Evolutionary conservation across 2,329 filamentous ascomycete species (phyloP).

Genomic region (Pyrenophora graminea): DNA sequence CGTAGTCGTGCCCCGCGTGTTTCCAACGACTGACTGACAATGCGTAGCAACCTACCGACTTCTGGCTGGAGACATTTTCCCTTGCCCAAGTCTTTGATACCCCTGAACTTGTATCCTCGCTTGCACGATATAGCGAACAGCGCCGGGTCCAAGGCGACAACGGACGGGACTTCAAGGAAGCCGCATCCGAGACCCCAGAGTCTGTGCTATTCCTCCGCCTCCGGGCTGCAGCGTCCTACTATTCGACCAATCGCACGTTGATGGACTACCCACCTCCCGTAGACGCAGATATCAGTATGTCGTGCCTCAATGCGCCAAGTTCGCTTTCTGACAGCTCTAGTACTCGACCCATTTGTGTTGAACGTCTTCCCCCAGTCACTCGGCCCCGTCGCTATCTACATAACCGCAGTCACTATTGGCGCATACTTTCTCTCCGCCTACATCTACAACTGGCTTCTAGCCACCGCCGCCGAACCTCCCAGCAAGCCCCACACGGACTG

Average conservation of each 20-base stretch:
- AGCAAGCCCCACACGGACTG: conserved; percentile 42
- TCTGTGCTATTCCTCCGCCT: conserved; percentile 75
- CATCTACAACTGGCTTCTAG: conserved; percentile 44
- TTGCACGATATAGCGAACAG: conserved; percentile 64
- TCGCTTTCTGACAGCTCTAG: conserved; percentile 42
- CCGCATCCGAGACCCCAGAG: conserved; percentile 23
- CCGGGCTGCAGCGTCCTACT: conserved; percentile 81
- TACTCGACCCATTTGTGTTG: conserved; percentile 82
- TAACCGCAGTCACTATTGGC: conserved; percentile 62
- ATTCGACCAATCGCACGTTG: conserved; percentile 70
- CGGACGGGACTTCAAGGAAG: conserved; percentile 2
- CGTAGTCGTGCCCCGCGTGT: no score
- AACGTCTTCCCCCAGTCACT: conserved; percentile 82
- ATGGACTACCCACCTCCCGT: conserved; percentile 78
- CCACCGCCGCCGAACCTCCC: conserved; percentile 21
- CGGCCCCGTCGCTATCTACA: conserved; percentile 70
- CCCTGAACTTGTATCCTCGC: conserved; percentile 65
- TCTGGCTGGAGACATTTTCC: conserved; percentile 69
- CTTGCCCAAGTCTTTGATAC: conserved; percentile 65
- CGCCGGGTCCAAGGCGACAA: conserved; percentile 44
- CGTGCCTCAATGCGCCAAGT: background rate
- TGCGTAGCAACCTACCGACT: conserved; percentile 79
- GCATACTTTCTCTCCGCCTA: conserved; percentile 57
- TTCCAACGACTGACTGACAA: conserved; percentile 15
- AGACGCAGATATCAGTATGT: conserved; percentile 68